Evolutionary conservation across 371 early-diverging fungal genomes (phyloP), one percentile per base, ranked within the genome.

Genomic region (Mortierella sp.): DNA sequence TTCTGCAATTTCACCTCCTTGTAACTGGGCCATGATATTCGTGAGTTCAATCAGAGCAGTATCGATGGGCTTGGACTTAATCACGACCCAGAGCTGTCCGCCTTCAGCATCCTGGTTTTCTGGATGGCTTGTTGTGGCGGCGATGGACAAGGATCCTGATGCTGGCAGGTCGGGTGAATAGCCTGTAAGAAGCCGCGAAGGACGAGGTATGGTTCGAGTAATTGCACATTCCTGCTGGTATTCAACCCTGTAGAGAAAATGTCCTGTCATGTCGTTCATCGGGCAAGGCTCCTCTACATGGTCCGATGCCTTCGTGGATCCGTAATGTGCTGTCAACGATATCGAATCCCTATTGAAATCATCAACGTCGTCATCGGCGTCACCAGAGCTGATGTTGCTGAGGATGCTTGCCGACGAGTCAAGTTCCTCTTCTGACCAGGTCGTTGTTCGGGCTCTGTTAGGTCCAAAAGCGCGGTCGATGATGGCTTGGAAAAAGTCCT

Each of bases 11-110:
- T 50, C 54, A 0, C 78, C 78, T 23, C 78, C 78, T 28, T 76
- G 78, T 3, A 76, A 42, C 30, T 76, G 78, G 21, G 78, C 70
- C 78, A 76, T 76, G 70, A 76, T 76, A 28, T 76, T 76, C 32
- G 78, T 76, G 41, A 76, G 54, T 21, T 76, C 78, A 47, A 76
- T 76, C 30, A 76, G 50, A 32, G 78, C 78, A 0, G 78, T 76
- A 15, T 76, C 78, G 47, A 76, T 76, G 12, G 78, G 78, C 42
- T 76, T 76, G 47, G 78, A 76, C 34, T 76, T 76, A 43, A 76
- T 53, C 19, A 76, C 78, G 8, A 70, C 62, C 42, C 60, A 61
- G 56, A 76, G 78, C 12, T 76, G 46, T 6, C 60, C 68, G 0
- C 49, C 55, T 17, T 15, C 14, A 46, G 11, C 30, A 48, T 42